These are phyloP conservation scores for Pseudocercospora fijiensis DNA, from an alignment of 2,329 filamentous ascomycete species.

Conservation along the genomic window DNA sequence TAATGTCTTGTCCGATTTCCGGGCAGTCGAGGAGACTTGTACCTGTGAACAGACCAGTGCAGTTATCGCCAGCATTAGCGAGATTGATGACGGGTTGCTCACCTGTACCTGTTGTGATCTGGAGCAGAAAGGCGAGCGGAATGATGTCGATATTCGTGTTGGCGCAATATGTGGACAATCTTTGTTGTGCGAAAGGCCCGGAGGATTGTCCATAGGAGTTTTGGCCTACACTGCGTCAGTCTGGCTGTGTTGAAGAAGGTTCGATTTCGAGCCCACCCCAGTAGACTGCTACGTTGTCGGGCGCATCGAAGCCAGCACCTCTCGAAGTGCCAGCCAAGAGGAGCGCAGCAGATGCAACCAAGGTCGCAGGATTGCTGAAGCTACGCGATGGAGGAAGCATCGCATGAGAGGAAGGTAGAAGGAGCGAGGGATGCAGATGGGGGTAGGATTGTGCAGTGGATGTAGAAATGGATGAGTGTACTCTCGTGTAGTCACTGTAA, in stretches of 20 bases:
- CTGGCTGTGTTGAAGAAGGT: not conserved
- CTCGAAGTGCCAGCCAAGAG: constrained; percentile 19
- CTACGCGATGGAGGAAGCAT: constrained; percentile 14
- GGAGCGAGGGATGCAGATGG: not conserved
- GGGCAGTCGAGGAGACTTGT: constrained; percentile 61
- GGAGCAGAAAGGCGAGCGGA: constrained; percentile 61
- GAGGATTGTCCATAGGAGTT: constrained; percentile 57
- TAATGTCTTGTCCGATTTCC: constrained; percentile 58
- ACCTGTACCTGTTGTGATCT: constrained; percentile 50
- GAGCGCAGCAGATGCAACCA: constrained; percentile 19
- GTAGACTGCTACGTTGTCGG: constrained; percentile 19
- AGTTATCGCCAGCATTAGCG: constrained; percentile 62
- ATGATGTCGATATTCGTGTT: constrained; percentile 58
- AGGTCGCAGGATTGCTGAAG: constrained; percentile 15
- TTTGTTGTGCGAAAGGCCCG: constrained; percentile 52
- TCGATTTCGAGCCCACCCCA: constrained; percentile 7
- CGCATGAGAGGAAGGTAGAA: constrained; percentile 11
- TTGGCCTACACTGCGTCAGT: constrained; percentile 42
- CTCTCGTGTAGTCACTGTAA: not conserved
- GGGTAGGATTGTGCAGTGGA: not conserved
- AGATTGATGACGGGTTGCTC: constrained; percentile 60
- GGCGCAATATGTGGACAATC: constrained; percentile 59
- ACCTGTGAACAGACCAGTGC: constrained; percentile 56
- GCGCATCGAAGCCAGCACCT: constrained; percentile 17
- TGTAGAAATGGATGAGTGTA: not conserved